Base-by-base conservation (phyloP, 306 rosid species). In the Glycine latifolia region DNA sequence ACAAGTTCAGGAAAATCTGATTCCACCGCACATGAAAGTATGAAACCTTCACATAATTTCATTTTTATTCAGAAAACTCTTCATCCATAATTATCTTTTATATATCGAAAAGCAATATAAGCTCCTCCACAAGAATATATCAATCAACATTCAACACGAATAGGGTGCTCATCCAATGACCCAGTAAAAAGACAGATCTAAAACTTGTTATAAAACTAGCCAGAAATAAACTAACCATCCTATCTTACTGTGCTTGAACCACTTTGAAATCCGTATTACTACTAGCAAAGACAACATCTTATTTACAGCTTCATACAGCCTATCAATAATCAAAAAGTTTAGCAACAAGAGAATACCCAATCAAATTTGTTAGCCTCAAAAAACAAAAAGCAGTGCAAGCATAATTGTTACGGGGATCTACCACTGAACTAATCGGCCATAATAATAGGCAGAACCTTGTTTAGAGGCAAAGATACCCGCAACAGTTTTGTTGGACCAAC, bases 381-480 rank as follows among this genome's bases (percentile, higher is more conserved):
- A 54, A 5, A n/a, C n/a, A n/a, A n/a, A n/a, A n/a, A n/a, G n/a
- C n/a, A n/a, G 67, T 60, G 69, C 47, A 20, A 63, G 16, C 46
- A 63, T 33, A 33, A 63, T 6, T 63, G 47, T 10, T 33, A 44
- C 14, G 67, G 9, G 16, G 0, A 62, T 31, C 44, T 26, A 20
- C 15, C 68, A 0, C 46, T 62, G 44, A 62, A 33, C 0, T 9
- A 1, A 17, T 10, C 11, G 9, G 5, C 11, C 62, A 54, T 7
- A 16, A 16, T 56, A 56, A 7, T 0, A 7, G 47, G 47, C 47
- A 62, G 4, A 31, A 4, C 3, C 2, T 4, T 4, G 43, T 6
- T 61, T 15, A 61, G 67, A 61, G 68, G 44, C 68, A 8, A 61
- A 62, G 68, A 62, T 33, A 62, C 68, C 44, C 68, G 46, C 68